Conservation (phyloP, 768 basidiomycete species). For the Russula compacta region DNA sequence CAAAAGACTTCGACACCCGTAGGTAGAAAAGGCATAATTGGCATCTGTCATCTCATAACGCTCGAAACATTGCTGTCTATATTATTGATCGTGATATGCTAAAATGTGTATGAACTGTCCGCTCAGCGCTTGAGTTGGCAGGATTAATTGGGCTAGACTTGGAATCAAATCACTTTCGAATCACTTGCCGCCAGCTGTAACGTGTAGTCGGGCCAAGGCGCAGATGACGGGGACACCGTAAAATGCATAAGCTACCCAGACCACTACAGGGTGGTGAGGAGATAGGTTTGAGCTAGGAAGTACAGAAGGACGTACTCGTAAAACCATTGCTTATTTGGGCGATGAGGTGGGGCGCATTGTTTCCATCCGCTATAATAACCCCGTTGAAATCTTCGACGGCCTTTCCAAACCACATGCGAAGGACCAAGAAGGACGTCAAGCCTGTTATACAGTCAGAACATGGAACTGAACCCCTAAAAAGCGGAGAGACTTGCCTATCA, state of each 20-base stretch:
- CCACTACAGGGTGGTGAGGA: conserved; percentile 39
- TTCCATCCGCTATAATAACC: conserved; percentile 44
- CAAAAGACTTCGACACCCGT: too few species aligned
- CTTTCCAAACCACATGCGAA: conserved; percentile 78
- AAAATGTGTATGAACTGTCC: background rate
- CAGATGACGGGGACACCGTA: conserved; percentile 60
- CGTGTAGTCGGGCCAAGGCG: conserved; percentile 59
- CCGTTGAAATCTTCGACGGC: conserved; percentile 70
- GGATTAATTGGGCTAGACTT: background rate
- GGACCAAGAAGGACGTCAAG: conserved; percentile 56
- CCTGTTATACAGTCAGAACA: conserved; percentile 31
- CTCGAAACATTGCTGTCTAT: background rate
- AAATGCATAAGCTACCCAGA: conserved; percentile 72
- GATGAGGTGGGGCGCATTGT: conserved; percentile 47
- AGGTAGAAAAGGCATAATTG: background rate
- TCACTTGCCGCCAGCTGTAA: conserved; percentile 38
- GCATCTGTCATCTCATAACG: background rate
- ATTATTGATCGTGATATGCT: background rate
- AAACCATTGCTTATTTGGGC: conserved; percentile 65
- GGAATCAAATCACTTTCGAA: background rate
- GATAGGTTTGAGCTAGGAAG: background rate
- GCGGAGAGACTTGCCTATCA: conserved; percentile 43
- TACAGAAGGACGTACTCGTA: conserved; percentile 44
- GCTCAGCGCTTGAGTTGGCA: conserved; percentile 8
- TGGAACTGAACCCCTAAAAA: background rate